A percentile compares a stretch with the other conserved stretches of the same genome.
phyloP scores from a whole-genome alignment of 768 basidiomycete species.

The Sporobolomyces pararoseus region DNA sequence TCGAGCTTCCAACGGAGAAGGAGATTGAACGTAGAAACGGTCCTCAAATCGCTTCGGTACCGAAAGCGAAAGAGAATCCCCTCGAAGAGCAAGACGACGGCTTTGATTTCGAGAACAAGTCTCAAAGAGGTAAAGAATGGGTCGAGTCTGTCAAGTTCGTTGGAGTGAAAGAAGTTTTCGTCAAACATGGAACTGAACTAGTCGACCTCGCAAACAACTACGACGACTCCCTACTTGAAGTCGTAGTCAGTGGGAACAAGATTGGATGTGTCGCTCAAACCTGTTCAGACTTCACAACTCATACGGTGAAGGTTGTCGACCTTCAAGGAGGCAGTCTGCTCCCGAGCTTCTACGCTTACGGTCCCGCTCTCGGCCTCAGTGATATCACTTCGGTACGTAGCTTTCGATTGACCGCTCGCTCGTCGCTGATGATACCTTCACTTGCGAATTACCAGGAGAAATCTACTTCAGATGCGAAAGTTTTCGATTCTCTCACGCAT shows the following conservation, averaged over 20 bases:
- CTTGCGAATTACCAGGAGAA: constrained; percentile 2
- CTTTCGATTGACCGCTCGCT: too few species aligned
- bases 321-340: constrained; percentile 25
- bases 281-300: not conserved
- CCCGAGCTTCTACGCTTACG: constrained; percentile 15
- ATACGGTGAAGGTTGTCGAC: not conserved
- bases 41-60: constrained; percentile 9
- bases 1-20: constrained; percentile 44
- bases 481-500: constrained; percentile 19
- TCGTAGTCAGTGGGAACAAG: constrained; percentile 21
- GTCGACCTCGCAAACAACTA: not conserved
- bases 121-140: not conserved
- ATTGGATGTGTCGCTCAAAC: constrained; percentile 17
- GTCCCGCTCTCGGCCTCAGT: constrained; percentile 21
- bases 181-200: not conserved
- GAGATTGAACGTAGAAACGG: constrained; percentile 30
- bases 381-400: constrained; percentile 26
- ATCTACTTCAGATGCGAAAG: constrained; percentile 14
- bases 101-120: constrained; percentile 9
- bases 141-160: constrained; percentile 29
- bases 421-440: not conserved
- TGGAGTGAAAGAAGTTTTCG: constrained; percentile 29
- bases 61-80: not conserved
- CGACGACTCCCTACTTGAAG: not conserved
- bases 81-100: constrained; percentile 50